Conservation (phyloP, 495 filamentous ascomycete species). For the Penicillium pulvis region DNA sequence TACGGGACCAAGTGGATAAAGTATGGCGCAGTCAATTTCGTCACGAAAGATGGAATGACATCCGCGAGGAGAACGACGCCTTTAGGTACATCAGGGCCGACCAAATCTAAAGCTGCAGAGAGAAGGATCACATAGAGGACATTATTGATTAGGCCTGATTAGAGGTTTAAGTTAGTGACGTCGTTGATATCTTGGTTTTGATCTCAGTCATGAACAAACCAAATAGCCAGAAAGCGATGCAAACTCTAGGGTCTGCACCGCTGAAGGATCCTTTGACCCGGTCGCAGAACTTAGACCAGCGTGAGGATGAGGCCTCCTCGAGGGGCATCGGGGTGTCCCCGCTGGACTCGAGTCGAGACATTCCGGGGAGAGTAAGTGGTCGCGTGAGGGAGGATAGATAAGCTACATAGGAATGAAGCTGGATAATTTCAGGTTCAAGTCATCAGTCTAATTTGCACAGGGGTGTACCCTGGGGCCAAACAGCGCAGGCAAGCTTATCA, state of each 20-base stretch:
- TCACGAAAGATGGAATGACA: conserved; percentile 83
- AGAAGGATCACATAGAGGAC: conserved; percentile 97
- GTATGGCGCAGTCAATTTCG: conserved; percentile 88
- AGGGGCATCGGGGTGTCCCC: conserved; percentile 53
- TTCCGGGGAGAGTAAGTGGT: conserved; percentile 10
- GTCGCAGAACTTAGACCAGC: conserved; percentile 69
- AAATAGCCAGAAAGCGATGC: conserved; percentile 89
- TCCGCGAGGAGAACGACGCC: conserved; percentile 90
- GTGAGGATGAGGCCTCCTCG: conserved; percentile 72
- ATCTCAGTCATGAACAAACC: conserved; percentile 54
- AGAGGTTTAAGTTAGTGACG: background rate
- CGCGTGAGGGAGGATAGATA: conserved; percentile 15
- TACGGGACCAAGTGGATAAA: conserved; percentile 90
- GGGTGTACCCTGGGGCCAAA: background rate
- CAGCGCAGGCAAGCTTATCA: conserved; percentile 15
- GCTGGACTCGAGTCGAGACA: conserved; percentile 15
- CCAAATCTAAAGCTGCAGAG: conserved; percentile 92
- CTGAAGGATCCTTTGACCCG: conserved; percentile 64
- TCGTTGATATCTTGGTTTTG: background rate
- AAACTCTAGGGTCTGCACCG: conserved; percentile 70
- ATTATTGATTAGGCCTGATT: conserved; percentile 91
- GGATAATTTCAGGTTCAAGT: background rate
- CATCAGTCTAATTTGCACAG: background rate
- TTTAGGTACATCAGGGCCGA: conserved; percentile 82
- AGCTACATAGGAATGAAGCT: background rate